Evolutionary conservation across 2,329 filamentous ascomycete species (phyloP).

Genomic region (Aureobasidium sp.): DNA sequence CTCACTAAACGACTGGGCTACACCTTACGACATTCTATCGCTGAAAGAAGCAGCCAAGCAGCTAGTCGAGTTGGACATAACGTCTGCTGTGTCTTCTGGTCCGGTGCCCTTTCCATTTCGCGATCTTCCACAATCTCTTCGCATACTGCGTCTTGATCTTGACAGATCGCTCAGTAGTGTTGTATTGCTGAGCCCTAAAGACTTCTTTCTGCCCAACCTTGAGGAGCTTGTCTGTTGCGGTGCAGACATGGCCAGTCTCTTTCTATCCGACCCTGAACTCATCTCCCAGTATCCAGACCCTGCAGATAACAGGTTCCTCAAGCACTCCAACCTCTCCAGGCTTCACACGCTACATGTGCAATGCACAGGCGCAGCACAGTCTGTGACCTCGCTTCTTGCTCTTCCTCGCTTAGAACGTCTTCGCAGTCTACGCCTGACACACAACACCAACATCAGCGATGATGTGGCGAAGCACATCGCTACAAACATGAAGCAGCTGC

Average conservation of each 20-base stretch:
- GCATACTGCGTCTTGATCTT: background rate
- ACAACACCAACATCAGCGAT: background rate
- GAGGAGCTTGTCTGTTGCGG: constrained; percentile 8
- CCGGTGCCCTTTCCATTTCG: background rate
- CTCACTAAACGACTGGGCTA: background rate
- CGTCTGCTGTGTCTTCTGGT: background rate
- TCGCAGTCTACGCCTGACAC: constrained; percentile 1
- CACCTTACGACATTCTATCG: background rate
- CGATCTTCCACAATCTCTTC: background rate
- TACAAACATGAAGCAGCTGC: constrained; percentile 15
- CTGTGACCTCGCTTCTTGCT: background rate
- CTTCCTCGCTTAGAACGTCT: constrained; percentile 1
- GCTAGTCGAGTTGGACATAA: background rate
- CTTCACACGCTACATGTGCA: background rate
- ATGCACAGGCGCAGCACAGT: background rate
- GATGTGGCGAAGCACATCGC: constrained; percentile 7
- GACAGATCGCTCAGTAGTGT: background rate
- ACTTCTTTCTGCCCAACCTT: constrained; percentile 1
- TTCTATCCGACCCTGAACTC: background rate
- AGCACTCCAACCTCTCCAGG: background rate
- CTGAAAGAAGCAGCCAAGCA: background rate
- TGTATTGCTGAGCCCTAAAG: background rate
- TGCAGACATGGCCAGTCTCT: background rate
- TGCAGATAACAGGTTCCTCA: background rate
- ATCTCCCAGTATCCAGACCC: background rate